Base-by-base conservation (phyloP, 805 yeast species). In the Jamesozyma hellenica region DNA sequence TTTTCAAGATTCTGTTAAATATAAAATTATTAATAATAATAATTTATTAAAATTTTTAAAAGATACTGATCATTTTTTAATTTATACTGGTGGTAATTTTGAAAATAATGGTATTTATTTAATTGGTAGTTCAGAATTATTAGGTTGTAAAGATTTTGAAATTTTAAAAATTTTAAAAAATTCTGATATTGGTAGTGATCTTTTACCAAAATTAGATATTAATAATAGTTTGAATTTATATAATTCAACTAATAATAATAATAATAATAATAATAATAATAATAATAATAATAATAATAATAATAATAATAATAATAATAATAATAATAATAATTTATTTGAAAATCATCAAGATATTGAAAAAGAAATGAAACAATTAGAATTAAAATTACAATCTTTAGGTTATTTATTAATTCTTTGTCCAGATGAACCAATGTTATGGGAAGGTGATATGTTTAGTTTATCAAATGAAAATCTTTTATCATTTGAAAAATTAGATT, bases 371-470 rank as follows among this genome's bases (percentile, higher is more conserved):
- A 16, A 43, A 12, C 48, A 50, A 16, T 41, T 58, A n/a, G 61
- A 58, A 34, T 28, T 38, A 17, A 55, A 51, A 40, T 38, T 59
- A 28, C 56, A 55, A 33, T 49, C 56, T 18, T 57, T 66, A 21
- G 83, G 86, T 0, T 85, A 83, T 47, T 71, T 85, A 12, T 51
- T 87, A 21, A 80, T 85, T 0, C 60, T 88, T 4, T 78, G 84
- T 50, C 87, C 95, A 0, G 71, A 79, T 2, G 84, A 84, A 51
- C 94, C 96, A 0, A 72, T 88, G 60, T 75, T 83, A 36, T 90
- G 97, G 97, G 87, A 82, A 44, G 96, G 96, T 4, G 70, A 74
- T 14, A 77, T 82, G 46, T 70, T 79, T 29, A 71, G 76, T 28
- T 56, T 83, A 7, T 46, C 61, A 4, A 66, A 68, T 13, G 50